A percentile compares a stretch with the other conserved stretches of the same genome.
These are phyloP conservation scores for Sporothrix euskadiensis DNA, from an alignment of 2,329 filamentous ascomycete genomes.

Conservation along the genomic window DNA sequence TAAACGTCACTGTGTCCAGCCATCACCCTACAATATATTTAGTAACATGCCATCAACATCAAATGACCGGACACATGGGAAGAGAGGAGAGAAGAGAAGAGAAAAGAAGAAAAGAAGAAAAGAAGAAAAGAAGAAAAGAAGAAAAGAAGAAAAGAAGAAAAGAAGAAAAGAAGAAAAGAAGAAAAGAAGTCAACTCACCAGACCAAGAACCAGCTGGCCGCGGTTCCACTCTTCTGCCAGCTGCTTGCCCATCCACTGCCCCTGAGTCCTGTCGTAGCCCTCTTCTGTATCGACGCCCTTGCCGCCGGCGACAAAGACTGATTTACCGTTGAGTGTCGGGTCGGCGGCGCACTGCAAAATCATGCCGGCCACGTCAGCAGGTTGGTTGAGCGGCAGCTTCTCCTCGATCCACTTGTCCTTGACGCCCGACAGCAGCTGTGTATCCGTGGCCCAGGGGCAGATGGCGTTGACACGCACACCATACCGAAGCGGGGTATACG, in stretches of 20 bases:
- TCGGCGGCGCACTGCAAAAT: constrained; percentile 44
- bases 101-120: no score
- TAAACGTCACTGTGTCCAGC: no score
- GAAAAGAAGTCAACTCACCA: constrained; percentile 29
- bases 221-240: constrained; percentile 33
- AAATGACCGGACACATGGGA: no score
- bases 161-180: no score
- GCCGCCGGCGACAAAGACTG: constrained; percentile 36
- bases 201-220: constrained; percentile 33
- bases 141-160: no score
- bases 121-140: rapidly evolving
- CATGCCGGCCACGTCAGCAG: constrained; percentile 44
- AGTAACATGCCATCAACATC: no score
- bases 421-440: constrained; percentile 46
- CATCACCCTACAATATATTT: no score
- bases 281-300: constrained; percentile 37
- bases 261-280: constrained; percentile 34
- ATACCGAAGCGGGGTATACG: constrained; percentile 37
- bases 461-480: constrained; percentile 48
- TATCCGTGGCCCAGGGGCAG: constrained; percentile 51
- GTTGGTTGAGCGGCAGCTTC: constrained; percentile 45
- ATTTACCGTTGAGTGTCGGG: constrained; percentile 36
- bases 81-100: no score
- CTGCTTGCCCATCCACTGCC: constrained; percentile 38
- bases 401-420: constrained; percentile 42